phyloP scores from a whole-genome alignment of 73 alveolate genomes.

The Paramecium sonneborni region DNA sequence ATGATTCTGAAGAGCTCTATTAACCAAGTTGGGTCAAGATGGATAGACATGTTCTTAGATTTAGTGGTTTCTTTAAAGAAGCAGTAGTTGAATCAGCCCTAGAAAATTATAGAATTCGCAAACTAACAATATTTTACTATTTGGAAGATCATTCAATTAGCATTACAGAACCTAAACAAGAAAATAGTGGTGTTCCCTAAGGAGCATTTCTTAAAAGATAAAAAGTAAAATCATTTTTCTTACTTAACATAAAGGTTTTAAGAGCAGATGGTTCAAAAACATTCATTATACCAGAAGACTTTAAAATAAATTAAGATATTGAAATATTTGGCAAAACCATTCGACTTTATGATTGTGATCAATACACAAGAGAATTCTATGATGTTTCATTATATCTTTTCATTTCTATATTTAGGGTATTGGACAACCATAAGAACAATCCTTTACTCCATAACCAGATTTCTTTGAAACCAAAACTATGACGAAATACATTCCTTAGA shows the following conservation, averaged over 20 bases:
- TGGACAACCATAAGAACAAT: slow-evolving; percentile 69
- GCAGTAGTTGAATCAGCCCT: slow-evolving; percentile 91
- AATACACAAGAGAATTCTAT: slow-evolving; percentile 91
- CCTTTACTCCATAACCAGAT: slow-evolving; percentile 26
- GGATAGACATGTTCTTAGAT: slow-evolving; percentile 91
- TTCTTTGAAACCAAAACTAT: background rate
- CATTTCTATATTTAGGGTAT: background rate
- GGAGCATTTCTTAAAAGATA: slow-evolving; percentile 92
- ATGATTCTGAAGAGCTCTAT: slow-evolving; percentile 82
- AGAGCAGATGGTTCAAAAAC: slow-evolving; percentile 81
- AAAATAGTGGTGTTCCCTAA: slow-evolving; percentile 92
- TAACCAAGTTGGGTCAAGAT: slow-evolving; percentile 94
- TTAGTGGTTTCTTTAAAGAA: slow-evolving; percentile 92
- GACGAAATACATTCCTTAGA: slow-evolving; percentile 60
- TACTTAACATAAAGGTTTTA: slow-evolving; percentile 54
- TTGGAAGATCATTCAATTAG: slow-evolving; percentile 88
- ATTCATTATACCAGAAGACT: slow-evolving; percentile 78
- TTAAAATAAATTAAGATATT: slow-evolving; percentile 82
- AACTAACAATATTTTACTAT: slow-evolving; percentile 81
- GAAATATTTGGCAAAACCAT: slow-evolving; percentile 80
- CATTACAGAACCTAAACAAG: slow-evolving; percentile 86
- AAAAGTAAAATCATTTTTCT: slow-evolving; percentile 15
- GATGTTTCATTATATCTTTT: slow-evolving; percentile 28
- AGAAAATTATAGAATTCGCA: slow-evolving; percentile 88
- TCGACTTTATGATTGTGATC: slow-evolving; percentile 84